Evolutionary conservation across 257 asterid genomes (phyloP).

Genomic region (Cordia subcordata): DNA sequence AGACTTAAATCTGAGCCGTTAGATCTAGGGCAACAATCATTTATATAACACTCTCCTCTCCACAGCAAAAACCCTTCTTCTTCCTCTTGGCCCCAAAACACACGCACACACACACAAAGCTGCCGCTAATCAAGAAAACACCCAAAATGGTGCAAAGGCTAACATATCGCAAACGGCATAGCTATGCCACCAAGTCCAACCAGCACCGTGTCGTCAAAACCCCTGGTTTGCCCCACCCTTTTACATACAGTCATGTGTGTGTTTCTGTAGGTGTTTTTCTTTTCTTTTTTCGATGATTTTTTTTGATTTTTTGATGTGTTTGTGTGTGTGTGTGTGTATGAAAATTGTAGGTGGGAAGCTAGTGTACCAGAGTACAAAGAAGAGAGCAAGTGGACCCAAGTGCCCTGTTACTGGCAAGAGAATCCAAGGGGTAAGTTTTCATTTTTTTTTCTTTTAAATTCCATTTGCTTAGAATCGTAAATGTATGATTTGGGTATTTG

Average conservation of each 20-base stretch:
- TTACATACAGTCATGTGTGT: background rate
- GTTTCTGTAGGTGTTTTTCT: background rate
- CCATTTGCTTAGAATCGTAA: background rate
- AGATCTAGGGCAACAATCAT: conserved; percentile 31
- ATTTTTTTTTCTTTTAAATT: background rate
- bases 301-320: conserved; percentile 1
- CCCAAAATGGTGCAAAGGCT: conserved; percentile 76
- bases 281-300: background rate
- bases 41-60: conserved; percentile 9
- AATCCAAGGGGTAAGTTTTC: conserved; percentile 64
- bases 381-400: conserved; percentile 78
- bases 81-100: conserved; percentile 9
- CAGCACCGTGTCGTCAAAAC: conserved; percentile 81
- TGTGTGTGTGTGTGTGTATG: background rate
- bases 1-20: conserved; percentile 11
- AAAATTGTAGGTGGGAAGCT: conserved; percentile 58
- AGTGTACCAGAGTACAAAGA: conserved; percentile 69
- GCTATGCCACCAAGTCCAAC: conserved; percentile 87
- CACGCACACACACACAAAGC: background rate
- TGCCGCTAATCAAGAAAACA: no score
- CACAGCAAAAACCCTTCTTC: background rate
- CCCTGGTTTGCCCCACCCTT: conserved; percentile 40
- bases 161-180: conserved; percentile 63
- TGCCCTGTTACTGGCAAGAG: conserved; percentile 86
- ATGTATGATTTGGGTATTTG: background rate